Evolutionary conservation across 148 eudicot genomes (phyloP).

Genomic region (Vaccinium corymbosum): DNA sequence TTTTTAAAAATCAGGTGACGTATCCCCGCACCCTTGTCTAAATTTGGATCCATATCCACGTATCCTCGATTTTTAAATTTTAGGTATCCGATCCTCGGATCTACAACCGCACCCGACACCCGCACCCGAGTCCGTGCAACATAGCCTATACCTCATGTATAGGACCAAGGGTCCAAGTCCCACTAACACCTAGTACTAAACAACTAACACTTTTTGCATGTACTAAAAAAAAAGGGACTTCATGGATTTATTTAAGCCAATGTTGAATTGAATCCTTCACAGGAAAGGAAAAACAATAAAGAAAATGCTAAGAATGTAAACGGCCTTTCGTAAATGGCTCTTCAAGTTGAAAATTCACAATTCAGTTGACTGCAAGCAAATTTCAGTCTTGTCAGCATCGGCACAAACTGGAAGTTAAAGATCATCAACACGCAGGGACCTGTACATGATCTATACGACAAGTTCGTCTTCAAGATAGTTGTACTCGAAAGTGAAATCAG

Average conservation of each 20-base stretch:
- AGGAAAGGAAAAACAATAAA: neutral
- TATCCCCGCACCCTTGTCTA: no score
- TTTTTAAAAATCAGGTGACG: no score
- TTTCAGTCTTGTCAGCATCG: neutral
- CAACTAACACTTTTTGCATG: no score
- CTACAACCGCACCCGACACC: no score
- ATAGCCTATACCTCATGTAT: no score
- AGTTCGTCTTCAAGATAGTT: constrained; percentile 92
- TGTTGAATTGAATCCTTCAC: neutral
- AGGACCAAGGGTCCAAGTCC: no score
- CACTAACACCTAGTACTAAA: no score
- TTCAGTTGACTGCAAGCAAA: neutral
- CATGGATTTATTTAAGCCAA: neutral
- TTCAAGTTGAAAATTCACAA: neutral
- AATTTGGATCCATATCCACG: no score
- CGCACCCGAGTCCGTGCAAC: no score
- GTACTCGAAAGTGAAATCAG: constrained; percentile 72
- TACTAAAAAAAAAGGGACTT: neutral
- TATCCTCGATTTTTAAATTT: no score
- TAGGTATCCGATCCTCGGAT: no score
- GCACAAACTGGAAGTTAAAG: constrained; percentile 2
- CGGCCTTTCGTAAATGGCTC: neutral
- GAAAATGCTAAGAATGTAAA: neutral
- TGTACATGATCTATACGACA: constrained; percentile 46
- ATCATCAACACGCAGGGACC: neutral